Evolutionary conservation across 2,329 filamentous ascomycete species (phyloP), one percentile per base, ranked within the genome.

Genomic region (Penicillium sp.): DNA sequence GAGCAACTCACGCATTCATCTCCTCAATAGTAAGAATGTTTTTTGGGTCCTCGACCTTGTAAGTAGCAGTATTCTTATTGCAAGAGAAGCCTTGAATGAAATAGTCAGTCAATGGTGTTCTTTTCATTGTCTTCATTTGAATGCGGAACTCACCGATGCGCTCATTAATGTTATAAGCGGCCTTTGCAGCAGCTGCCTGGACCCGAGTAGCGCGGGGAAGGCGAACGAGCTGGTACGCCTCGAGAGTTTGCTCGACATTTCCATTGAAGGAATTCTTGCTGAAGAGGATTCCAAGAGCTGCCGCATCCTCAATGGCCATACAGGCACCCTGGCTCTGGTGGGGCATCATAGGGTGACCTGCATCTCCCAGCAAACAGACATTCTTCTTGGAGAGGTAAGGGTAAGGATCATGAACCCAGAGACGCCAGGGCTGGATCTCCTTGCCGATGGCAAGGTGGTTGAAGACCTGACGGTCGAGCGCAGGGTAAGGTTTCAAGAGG

Each of bases 291-390:
- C 86, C 86, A 0, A 89, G 69, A 0, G 84, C 84, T 0, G 83
- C 86, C 0, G 85, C 84, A 58, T 89, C 86, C 68, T 89, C 86
- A 45, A 88, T 87, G 0, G 86, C 85, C 84, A 86, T 87, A 63
- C 85, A 87, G 0, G 86, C 86, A 4, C 87, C 87, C 69, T 90
- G 87, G 55, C 83, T 86, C 68, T 89, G 87, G 65, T 90, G 81
- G 1, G 86, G 86, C 82, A 89, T 84, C 84, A 87, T 87, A 2
- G 86, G 86, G 64, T 89, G 86, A 2, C 80, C 86, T 9, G 87
- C 87, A 66, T 90, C 87, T 4, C 87, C 87, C 13, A 90, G 68
- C 0, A 90, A 72, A 52, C 83, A 86, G 1, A 81, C 80, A 26
- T 71, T 77, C 13, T 71, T 74, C 62, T 83, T 82, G 41, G 78